Evolutionary conservation across 179 eudicot species (phyloP), one percentile per base, ranked within the genome.

Genomic region (Spergularia azorica): DNA sequence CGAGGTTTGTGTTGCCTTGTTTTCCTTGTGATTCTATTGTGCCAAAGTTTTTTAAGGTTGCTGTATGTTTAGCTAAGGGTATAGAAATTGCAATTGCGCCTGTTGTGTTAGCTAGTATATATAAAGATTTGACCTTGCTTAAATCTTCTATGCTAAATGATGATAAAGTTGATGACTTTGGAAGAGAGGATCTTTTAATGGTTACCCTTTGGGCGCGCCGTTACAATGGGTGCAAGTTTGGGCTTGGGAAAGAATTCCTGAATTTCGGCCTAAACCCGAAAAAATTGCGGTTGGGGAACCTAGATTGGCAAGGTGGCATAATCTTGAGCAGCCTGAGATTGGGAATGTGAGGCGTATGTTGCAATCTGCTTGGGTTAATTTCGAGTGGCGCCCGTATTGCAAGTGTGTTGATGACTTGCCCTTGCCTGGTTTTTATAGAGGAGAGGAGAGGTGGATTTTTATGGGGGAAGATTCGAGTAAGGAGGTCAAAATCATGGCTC

Each of bases 191-290:
- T 77, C 11, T 77, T 21, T 51, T 69, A 13, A 12, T 54, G 77
- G 10, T 83, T 0, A 73, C 76, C 39, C 59, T 80, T 10, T 82
- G 83, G 80, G 86, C 82, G 86, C 82, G 0, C 89, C 85, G 36
- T 54, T 87, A 18, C 85, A 82, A 3, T 74, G 82, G 10, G 87
- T 85, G 9, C 90, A 89, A 58, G 72, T 81, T 71, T 87, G 90
- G 89, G 89, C 66, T 57, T 88, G 88, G 88, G 91, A 89, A 39
- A 82, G 92, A 67, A 72, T 87, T 4, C 81, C 84, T 3, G 56
- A 46, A 1, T 73, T 87, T 66, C 66, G 82, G 43, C 92, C 92
- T 0, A 57, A 60, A 3, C 80, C 85, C 13, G 73, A 52, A 14
- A 20, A 13, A 0, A 38, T 77, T 58, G 50, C 38, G 5, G 32